Conservation (phyloP, 495 filamentous ascomycete genomes). For the Aspergillus indologenus region DNA sequence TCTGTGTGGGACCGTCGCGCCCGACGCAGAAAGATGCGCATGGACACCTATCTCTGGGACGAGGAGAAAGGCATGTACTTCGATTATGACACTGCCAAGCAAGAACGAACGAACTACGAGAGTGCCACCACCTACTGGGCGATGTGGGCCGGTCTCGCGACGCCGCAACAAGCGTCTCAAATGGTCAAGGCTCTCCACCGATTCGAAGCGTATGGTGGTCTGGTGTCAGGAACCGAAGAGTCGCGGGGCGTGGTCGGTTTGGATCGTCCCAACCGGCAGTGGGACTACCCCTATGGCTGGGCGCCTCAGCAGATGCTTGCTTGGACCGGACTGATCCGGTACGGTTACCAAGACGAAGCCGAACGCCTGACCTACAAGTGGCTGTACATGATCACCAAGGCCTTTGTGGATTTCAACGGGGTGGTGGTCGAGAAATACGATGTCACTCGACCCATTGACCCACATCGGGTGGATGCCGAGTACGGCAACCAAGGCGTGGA, state of each 20-base stretch:
- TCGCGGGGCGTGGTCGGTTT: constrained; percentile 76
- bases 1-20: constrained; percentile 84
- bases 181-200: constrained; percentile 80
- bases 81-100: constrained; percentile 85
- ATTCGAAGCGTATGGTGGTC: constrained; percentile 81
- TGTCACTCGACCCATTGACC: constrained; percentile 82
- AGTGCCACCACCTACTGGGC: constrained; percentile 92
- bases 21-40: constrained; percentile 69
- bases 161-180: constrained; percentile 70
- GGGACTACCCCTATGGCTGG: constrained; percentile 98
- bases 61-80: constrained; percentile 91
- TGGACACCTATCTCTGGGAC: constrained; percentile 90
- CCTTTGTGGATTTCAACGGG: constrained; percentile 95
- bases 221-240: constrained; percentile 84
- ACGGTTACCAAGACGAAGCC: constrained; percentile 85
- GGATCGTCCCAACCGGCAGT: constrained; percentile 88
- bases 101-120: constrained; percentile 76
- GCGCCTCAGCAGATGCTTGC: constrained; percentile 98
- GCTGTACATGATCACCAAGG: constrained; percentile 96
- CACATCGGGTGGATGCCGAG: constrained; percentile 90
- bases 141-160: constrained; percentile 87
- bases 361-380: constrained; percentile 89
- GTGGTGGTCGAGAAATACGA: constrained; percentile 99
- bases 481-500: constrained; percentile 95
- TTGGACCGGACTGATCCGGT: constrained; percentile 86